phyloP scores from a whole-genome alignment of 225 moss, liverwort and hornwort genomes.

The Physcomitrium patens region DNA sequence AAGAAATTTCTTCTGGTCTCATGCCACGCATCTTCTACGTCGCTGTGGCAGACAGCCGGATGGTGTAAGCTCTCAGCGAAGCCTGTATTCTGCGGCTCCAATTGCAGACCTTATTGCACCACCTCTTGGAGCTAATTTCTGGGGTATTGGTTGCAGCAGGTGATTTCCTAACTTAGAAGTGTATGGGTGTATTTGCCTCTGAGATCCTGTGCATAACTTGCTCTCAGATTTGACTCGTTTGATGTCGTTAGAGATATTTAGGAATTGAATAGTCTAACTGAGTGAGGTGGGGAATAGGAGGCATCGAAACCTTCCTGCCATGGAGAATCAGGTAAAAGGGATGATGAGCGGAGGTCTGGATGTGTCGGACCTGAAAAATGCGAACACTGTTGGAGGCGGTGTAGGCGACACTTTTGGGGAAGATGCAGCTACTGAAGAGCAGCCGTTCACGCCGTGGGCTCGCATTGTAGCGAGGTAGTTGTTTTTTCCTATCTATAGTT shows the following conservation, averaged over 20 bases:
- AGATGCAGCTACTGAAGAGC: slow-evolving; percentile 67
- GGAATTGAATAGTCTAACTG: slow-evolving; percentile 12
- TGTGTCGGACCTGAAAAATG: slow-evolving; percentile 50
- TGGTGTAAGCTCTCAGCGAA: slow-evolving; percentile 32
- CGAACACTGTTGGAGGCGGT: slow-evolving; percentile 58
- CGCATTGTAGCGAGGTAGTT: slow-evolving; percentile 75
- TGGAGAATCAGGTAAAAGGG: slow-evolving; percentile 48
- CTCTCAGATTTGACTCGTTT: slow-evolving; percentile 2
- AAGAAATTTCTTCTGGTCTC: slow-evolving; percentile 34
- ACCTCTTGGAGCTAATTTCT: slow-evolving; percentile 31
- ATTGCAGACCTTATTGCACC: slow-evolving; percentile 39
- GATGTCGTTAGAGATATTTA: slow-evolving; percentile 25
- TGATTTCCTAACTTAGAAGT: slow-evolving; percentile 25
- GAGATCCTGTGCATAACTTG: slow-evolving; percentile 3
- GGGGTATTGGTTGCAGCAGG: slow-evolving; percentile 33
- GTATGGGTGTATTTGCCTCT: slow-evolving; percentile 14
- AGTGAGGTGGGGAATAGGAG: slow-evolving; percentile 33
- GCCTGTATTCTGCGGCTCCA: slow-evolving; percentile 41
- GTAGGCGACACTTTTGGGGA: slow-evolving; percentile 78
- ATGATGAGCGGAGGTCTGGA: slow-evolving; percentile 23
- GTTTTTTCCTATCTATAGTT: slow-evolving; percentile 1
- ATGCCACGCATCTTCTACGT: slow-evolving; percentile 41
- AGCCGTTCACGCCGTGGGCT: slow-evolving; percentile 76
- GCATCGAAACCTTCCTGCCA: slow-evolving; percentile 29
- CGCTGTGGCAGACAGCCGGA: slow-evolving; percentile 51